phyloP scores from a whole-genome alignment of 2,329 filamentous ascomycete genomes.

The Nannizziopsis arthrosporioides region DNA sequence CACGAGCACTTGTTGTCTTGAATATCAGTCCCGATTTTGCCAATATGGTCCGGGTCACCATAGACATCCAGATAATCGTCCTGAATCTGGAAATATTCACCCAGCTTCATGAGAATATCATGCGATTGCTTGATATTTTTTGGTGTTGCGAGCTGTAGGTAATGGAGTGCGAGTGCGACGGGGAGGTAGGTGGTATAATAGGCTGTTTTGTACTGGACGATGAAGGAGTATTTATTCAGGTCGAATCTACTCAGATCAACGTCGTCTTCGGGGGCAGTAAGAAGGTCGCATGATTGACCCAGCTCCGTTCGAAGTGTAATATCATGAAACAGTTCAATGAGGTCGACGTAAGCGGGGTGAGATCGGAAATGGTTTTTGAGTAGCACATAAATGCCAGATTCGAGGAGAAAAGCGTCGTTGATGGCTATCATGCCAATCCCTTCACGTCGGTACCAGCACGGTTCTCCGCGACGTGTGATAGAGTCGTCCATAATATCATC shows the following conservation, averaged over 20 bases:
- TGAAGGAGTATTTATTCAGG: constrained; percentile 91
- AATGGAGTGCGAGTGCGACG: constrained; percentile 78
- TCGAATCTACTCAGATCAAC: constrained; percentile 93
- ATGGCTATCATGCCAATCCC: constrained; percentile 92
- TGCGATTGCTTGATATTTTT: constrained; percentile 82
- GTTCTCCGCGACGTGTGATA: constrained; percentile 84
- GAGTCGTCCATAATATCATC: constrained; percentile 98
- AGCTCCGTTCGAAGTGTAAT: constrained; percentile 87
- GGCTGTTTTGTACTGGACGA: constrained; percentile 98
- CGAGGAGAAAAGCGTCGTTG: constrained; percentile 96
- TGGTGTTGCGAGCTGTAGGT: constrained; percentile 70
- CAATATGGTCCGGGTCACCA: constrained; percentile 80
- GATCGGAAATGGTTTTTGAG: constrained; percentile 87
- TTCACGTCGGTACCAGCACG: constrained; percentile 90
- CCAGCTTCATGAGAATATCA: constrained; percentile 89
- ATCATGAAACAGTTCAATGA: constrained; percentile 95
- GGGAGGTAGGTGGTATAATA: constrained; percentile 99
- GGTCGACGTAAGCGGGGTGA: constrained; percentile 77
- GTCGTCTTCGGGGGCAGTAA: constrained; percentile 88
- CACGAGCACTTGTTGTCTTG: constrained; percentile 99
- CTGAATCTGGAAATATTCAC: constrained; percentile 98
- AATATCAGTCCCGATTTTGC: constrained; percentile 98
- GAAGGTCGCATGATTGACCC: constrained; percentile 84
- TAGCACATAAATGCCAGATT: constrained; percentile 76
- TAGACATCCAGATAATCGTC: constrained; percentile 99